These are phyloP conservation scores for Exophiala sp. DNA, from an alignment of 2,329 filamentous ascomycete species.

Conservation along the genomic window DNA sequence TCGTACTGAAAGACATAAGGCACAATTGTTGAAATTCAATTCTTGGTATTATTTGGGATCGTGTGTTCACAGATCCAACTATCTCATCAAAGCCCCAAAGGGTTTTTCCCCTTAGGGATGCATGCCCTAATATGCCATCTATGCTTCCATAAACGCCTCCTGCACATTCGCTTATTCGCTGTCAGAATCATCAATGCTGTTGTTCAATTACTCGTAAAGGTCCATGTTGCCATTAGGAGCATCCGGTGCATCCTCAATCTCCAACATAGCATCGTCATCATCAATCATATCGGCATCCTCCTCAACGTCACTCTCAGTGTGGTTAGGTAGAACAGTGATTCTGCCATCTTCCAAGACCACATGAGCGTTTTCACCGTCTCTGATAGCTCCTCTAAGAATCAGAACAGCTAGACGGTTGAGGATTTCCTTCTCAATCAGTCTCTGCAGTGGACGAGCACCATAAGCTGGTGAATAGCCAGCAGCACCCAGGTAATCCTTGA, in stretches of 20 bases:
- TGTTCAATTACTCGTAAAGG: conserved; percentile 53
- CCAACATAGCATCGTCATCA: conserved; percentile 70
- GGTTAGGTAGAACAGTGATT: conserved; percentile 71
- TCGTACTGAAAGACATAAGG: too few species aligned
- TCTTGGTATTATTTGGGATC: not conserved
- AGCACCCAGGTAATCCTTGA: conserved; percentile 87
- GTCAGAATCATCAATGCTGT: not conserved
- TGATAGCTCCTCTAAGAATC: conserved; percentile 78
- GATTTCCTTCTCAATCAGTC: conserved; percentile 95
- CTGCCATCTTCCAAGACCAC: conserved; percentile 77
- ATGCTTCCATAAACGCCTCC: conserved; percentile 2
- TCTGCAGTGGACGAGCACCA: conserved; percentile 80
- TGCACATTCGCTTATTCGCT: not conserved
- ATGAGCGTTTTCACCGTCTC: conserved; percentile 77
- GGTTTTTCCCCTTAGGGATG: not conserved
- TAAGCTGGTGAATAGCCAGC: conserved; percentile 95
- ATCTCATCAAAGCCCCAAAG: not conserved
- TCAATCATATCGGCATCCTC: conserved; percentile 69
- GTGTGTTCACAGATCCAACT: not conserved
- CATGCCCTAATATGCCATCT: not conserved
- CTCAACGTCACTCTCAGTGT: conserved; percentile 64
- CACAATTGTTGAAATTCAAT: not conserved
- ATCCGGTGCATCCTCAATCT: conserved; percentile 58
- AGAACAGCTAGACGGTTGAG: conserved; percentile 89
- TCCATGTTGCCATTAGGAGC: conserved; percentile 52